Evolutionary conservation across 192 early-diverging fungal species (phyloP).

Genomic region (Gonapodya prolifera): DNA sequence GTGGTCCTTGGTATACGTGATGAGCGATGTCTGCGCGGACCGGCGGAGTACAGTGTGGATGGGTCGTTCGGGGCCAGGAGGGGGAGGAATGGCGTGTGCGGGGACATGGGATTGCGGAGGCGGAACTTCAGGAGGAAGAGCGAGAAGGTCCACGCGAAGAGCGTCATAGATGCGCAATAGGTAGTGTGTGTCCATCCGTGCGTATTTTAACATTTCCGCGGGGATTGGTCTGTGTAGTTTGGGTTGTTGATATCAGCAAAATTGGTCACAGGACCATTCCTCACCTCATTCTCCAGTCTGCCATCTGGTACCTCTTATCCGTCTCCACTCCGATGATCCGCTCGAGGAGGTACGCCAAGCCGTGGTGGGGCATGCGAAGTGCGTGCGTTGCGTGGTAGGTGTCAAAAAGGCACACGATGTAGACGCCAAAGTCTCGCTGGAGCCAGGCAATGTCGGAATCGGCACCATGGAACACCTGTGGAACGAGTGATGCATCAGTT

Average conservation of each 20-base stretch:
- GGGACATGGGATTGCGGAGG: slow-evolving; percentile 11
- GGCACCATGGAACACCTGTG: slow-evolving; percentile 82
- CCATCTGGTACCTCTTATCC: slow-evolving; percentile 90
- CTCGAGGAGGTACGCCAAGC: slow-evolving; percentile 69
- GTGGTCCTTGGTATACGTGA: slow-evolving; percentile 61
- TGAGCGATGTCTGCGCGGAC: slow-evolving; percentile 55
- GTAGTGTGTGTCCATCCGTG: slow-evolving; percentile 90
- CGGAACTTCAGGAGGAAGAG: neutral
- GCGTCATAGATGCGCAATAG: slow-evolving; percentile 88
- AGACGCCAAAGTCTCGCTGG: slow-evolving; percentile 93
- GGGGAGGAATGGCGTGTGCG: slow-evolving; percentile 3
- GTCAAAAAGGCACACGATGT: slow-evolving; percentile 93
- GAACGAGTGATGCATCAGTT: neutral
- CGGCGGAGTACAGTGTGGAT: slow-evolving; percentile 34
- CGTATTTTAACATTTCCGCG: slow-evolving; percentile 82
- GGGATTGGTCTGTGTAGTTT: slow-evolving; percentile 64
- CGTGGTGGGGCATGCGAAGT: slow-evolving; percentile 67
- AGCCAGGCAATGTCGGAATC: slow-evolving; percentile 91
- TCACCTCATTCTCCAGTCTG: slow-evolving; percentile 92
- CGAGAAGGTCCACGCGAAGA: slow-evolving; percentile 73
- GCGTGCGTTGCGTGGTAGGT: slow-evolving; percentile 86
- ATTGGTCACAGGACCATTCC: neutral
- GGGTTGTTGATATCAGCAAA: too few relatives aligned
- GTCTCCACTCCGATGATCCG: slow-evolving; percentile 64
- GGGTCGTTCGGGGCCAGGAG: neutral